Evolutionary conservation across 805 yeast species (phyloP), one percentile per base, ranked within the genome.

Genomic region (Wickerhamiella cacticola): DNA sequence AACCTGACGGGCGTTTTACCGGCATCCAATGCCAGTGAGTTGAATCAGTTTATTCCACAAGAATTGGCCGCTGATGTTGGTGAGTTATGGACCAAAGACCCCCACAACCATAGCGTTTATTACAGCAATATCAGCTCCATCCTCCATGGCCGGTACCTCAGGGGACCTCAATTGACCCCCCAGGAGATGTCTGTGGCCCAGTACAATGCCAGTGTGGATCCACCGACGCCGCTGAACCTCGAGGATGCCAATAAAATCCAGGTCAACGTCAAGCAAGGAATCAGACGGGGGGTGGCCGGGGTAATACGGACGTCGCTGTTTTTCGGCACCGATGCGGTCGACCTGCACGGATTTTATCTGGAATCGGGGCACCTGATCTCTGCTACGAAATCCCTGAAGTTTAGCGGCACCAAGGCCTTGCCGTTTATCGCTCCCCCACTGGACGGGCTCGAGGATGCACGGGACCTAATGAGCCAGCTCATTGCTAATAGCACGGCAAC

Each of bases 401-500:
- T 55, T 42, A 55, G 58, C 12, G 68, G 68, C 8, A 15, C 48
- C 13, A 48, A 50, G 40, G 63, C 60, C 2, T 39, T 65, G 13
- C 67, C 68, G 4, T 61, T 56, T 1, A 54, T 86, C 16, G 67
- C 68, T 3, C 64, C 83, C 9, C 84, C 40, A 3, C 21, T 22
- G 3, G 21, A 18, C 1, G 29, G 36, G 9, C 42, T 80, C 57
- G 79, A 81, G 52, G 69, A 72, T 18, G 64, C 74, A 16, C 72
- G 86, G 1, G 67, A 70, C 8, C 13, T 45, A 2, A 15, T 48
- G 9, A 40, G 45, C 10, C 44, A 45, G 18, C 19, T 35, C 8
- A 26, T 54, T 18, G 51, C 56, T 39, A 25, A 48, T 3, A 80
- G 59, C 78, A 78, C 59, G 67, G 70, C 46, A 80, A 86, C 6